Evolutionary conservation across 2,329 filamentous ascomycete species (phyloP).

Genomic region (Drechmeria coniospora): DNA sequence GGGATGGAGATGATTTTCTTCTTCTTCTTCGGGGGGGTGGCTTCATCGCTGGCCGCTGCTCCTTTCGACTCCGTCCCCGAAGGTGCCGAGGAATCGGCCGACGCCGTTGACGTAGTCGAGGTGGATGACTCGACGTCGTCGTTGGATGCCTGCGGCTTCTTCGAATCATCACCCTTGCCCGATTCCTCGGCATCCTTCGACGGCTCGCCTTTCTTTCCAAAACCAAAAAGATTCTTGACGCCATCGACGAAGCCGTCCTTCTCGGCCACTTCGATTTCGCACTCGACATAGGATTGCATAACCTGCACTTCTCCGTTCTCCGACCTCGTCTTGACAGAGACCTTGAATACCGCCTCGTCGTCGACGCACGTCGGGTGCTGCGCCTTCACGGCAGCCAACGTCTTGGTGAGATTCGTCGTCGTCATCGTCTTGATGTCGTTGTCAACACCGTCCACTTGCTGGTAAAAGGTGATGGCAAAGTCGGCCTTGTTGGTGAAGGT

Average conservation of each 20-base stretch:
- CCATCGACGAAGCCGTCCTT: constrained; percentile 80
- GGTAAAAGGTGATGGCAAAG: constrained; percentile 65
- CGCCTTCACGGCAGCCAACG: constrained; percentile 62
- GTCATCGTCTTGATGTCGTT: constrained; percentile 49
- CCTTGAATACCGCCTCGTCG: constrained; percentile 64
- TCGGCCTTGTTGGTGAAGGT: constrained; percentile 72
- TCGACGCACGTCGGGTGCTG: constrained; percentile 59
- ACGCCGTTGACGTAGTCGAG: constrained; percentile 1
- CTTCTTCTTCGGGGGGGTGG: constrained; percentile 40
- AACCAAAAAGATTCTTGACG: constrained; percentile 90
- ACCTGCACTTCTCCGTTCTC: constrained; percentile 72
- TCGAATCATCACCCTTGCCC: constrained; percentile 17
- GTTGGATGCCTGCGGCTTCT: constrained; percentile 22
- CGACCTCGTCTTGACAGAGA: constrained; percentile 56
- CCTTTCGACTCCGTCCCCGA: constrained; percentile 17
- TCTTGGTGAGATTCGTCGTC: constrained; percentile 75
- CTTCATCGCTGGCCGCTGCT: constrained; percentile 24
- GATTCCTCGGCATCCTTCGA: constrained; percentile 49
- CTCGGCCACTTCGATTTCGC: constrained; percentile 57
- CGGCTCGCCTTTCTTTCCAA: constrained; percentile 74
- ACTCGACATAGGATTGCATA: constrained; percentile 62
- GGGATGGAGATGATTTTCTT: constrained; percentile 42
- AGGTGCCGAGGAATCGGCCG: constrained; percentile 11
- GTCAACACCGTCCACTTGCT: constrained; percentile 47
- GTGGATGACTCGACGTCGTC: constrained; percentile 20